Evolutionary conservation across 768 basidiomycete species (phyloP), one percentile per base, ranked within the genome.

Genomic region (Agrocybe pediades): DNA sequence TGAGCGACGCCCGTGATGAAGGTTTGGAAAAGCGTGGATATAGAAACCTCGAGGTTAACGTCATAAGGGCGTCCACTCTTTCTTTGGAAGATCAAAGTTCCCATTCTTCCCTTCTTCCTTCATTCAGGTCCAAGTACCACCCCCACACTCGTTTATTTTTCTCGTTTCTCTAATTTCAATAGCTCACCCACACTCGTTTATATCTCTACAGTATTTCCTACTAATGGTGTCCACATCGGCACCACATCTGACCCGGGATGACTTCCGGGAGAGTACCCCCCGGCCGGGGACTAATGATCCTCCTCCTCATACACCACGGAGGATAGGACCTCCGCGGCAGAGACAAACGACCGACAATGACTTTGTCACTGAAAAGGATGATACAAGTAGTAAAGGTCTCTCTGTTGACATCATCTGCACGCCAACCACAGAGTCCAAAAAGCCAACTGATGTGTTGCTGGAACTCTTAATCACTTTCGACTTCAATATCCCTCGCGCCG

Each of bases 241-340:
- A 50, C 51, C 50, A 49, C 53, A 58, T 53, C 57, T 52, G 45
- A 47, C 54, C 55, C 57, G 57, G 49, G 53, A 53, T 54, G 46
- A 17, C 50, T 48, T 52, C 46, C 49, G 55, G 54, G 47, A 53
- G 48, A 43, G 21, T 58, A 53, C 56, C 56, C 43, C 49, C 51
- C 53, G 60, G 56, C 41, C 33, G 23, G 51, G 30, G 46, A 43
- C n/a, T 50, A 21, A 43, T 50, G 24, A 39, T 50, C 45, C 48
- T 49, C 48, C 49, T 50, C n/a, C 43, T 26, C 46, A 47, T 20
- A 44, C 26, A 27, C 43, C 51, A 46, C 54, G 56, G 36, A 46
- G 49, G 41, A 47, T 42, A 19, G 40, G 16, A 49, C 44, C 46
- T 49, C 40, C 53, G 42, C 55, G 59, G 60, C 53, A 57, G 26